phyloP scores from a whole-genome alignment of 2,329 filamentous ascomycete species.

The Fusarium tjaetaba region DNA sequence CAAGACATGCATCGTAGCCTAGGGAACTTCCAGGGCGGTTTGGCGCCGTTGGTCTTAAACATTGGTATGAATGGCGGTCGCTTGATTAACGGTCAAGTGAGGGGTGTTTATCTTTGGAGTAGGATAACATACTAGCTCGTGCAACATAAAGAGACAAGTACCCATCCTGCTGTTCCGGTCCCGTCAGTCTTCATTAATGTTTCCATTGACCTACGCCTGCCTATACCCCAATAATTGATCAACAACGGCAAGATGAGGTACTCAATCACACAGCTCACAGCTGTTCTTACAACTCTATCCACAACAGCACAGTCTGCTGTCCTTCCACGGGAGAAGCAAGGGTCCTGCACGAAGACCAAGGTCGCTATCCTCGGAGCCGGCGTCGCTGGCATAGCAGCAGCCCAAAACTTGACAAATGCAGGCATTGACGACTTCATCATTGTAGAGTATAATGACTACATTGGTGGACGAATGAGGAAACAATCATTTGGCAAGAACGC shows the following conservation, averaged over 20 bases:
- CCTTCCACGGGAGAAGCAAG: not conserved
- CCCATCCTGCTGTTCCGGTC: not conserved
- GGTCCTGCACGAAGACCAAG: slow-evolving; percentile 44
- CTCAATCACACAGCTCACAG: not conserved
- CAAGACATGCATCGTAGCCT: not conserved
- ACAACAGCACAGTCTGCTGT: not conserved
- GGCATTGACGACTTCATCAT: slow-evolving; percentile 73
- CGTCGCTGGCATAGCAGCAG: slow-evolving; percentile 70
- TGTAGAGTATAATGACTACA: slow-evolving; percentile 68
- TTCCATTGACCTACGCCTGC: not conserved
- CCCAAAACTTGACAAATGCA: slow-evolving; percentile 69
- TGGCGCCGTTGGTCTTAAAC: not conserved
- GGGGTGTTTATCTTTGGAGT: not conserved
- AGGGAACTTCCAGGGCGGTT: not conserved
- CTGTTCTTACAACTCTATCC: not conserved
- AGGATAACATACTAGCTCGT: not conserved
- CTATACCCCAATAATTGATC: not conserved
- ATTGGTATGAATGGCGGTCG: not conserved
- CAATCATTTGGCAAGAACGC: slow-evolving; percentile 62
- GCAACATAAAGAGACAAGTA: not conserved
- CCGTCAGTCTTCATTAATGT: not conserved
- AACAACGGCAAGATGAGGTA: not conserved
- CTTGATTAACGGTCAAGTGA: not conserved
- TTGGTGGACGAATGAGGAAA: slow-evolving; percentile 71
- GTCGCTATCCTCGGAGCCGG: slow-evolving; percentile 62